These are phyloP conservation scores for Trypanosomatidae sp. DNA, from an alignment of 208 protist genomes.

Conservation along the genomic window DNA sequence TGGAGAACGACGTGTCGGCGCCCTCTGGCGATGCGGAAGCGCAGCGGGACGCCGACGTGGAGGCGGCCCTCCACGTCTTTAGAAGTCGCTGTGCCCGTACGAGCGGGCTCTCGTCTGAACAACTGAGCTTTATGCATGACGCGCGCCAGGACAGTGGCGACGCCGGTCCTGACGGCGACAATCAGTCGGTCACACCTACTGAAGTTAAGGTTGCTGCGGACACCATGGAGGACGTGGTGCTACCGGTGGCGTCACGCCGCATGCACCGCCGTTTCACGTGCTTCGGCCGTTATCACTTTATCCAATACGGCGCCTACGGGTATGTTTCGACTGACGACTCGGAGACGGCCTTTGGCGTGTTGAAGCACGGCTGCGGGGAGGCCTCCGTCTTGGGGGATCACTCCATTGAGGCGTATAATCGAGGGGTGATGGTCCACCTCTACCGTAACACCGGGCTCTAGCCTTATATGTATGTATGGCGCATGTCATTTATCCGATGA, in stretches of 20 bases:
- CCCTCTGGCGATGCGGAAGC: background rate
- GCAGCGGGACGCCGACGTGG: constrained; percentile 26
- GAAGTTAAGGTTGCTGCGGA: constrained; percentile 1
- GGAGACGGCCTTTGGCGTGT: constrained; percentile 51
- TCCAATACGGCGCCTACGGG: constrained; percentile 39
- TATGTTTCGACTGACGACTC: constrained; percentile 71
- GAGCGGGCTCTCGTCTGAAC: background rate
- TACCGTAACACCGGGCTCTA: constrained; percentile 28
- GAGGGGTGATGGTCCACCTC: constrained; percentile 60
- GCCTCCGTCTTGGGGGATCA: constrained; percentile 45
- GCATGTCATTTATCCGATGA: background rate
- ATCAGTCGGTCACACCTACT: background rate
- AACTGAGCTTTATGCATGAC: background rate
- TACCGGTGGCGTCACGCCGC: constrained; percentile 15
- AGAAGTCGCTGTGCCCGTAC: background rate
- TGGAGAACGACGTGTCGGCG: constrained; percentile 24
- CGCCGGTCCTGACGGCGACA: background rate
- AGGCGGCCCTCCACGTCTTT: constrained; percentile 17
- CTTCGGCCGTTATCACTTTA: constrained; percentile 78
- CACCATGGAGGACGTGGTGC: constrained; percentile 10
- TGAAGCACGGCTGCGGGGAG: constrained; percentile 52
- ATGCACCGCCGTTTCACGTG: constrained; percentile 63
- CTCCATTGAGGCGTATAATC: constrained; percentile 65
- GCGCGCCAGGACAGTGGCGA: background rate
- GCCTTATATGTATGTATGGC: too few species aligned